These are phyloP conservation scores for Dendrobium officinale DNA, from an alignment of 106 monocot species.

Conservation along the genomic window DNA sequence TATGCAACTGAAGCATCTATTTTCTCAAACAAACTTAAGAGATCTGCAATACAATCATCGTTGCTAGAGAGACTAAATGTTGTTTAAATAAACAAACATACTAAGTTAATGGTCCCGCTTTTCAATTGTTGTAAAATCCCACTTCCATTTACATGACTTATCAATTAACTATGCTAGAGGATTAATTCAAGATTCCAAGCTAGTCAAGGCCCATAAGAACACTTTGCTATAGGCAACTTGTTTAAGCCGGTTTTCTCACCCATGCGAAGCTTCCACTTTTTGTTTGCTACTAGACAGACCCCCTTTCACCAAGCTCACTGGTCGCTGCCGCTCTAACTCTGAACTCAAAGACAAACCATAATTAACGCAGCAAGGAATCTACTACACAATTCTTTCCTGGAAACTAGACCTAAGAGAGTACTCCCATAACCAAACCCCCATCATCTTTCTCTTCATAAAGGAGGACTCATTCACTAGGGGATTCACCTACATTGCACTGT, in stretches of 20 bases:
- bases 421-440: neutral
- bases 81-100: too few species aligned
- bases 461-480: neutral
- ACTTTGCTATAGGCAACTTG: neutral
- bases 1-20: neutral
- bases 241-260: neutral
- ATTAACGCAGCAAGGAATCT: neutral
- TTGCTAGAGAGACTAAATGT: too few species aligned
- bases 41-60: too few species aligned
- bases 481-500: neutral
- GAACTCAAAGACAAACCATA: neutral
- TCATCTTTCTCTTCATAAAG: neutral
- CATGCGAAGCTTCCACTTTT: neutral
- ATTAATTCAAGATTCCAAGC: neutral
- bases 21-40: neutral
- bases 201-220: neutral
- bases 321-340: neutral
- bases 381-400: neutral
- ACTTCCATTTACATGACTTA: neutral
- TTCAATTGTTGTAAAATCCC: neutral
- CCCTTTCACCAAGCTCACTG: neutral
- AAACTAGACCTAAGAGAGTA: neutral
- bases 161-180: neutral
- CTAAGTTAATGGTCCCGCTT: too few species aligned
- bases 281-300: neutral